A percentile compares a stretch with the other conserved stretches of the same genome.
These are phyloP conservation scores for Wallacemonas sp. DNA, from an alignment of 208 protist species.

Conservation along the genomic window DNA sequence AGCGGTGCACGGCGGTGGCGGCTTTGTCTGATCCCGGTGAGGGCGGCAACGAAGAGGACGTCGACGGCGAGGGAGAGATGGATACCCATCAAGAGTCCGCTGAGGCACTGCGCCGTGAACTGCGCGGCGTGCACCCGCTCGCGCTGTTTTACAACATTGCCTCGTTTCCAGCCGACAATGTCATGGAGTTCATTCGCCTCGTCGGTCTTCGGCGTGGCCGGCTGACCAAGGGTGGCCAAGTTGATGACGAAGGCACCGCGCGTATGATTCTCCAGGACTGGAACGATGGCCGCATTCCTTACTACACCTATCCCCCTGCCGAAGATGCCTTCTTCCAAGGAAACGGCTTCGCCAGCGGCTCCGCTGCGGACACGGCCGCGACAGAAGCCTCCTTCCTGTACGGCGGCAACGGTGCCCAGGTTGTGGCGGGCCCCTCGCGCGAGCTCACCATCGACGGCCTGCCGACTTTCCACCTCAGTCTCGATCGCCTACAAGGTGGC, in stretches of 20 bases:
- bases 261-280: constrained; percentile 94
- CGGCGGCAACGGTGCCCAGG: constrained; percentile 24
- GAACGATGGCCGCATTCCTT: constrained; percentile 95
- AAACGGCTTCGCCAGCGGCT: constrained; percentile 18
- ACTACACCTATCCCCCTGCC: constrained; percentile 94
- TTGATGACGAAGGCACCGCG: constrained; percentile 91
- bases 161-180: constrained; percentile 47
- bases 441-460: constrained; percentile 76
- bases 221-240: constrained; percentile 78
- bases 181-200: constrained; percentile 83
- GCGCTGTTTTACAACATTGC: constrained; percentile 84
- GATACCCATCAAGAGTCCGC: constrained; percentile 12
- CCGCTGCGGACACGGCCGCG: background rate
- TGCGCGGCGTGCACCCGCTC: constrained; percentile 58
- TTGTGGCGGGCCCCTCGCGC: constrained; percentile 33
- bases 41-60: constrained; percentile 17
- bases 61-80: constrained; percentile 43
- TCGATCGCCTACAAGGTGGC: constrained; percentile 27
- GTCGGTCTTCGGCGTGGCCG: constrained; percentile 82
- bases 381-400: constrained; percentile 17
- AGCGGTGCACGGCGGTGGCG: constrained; percentile 58
- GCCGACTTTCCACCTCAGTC: constrained; percentile 84
- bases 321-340: constrained; percentile 51
- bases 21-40: constrained; percentile 12
- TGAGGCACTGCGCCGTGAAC: constrained; percentile 1